phyloP scores from a whole-genome alignment of 2,329 filamentous ascomycete genomes.

The Aspergillus uvarum region DNA sequence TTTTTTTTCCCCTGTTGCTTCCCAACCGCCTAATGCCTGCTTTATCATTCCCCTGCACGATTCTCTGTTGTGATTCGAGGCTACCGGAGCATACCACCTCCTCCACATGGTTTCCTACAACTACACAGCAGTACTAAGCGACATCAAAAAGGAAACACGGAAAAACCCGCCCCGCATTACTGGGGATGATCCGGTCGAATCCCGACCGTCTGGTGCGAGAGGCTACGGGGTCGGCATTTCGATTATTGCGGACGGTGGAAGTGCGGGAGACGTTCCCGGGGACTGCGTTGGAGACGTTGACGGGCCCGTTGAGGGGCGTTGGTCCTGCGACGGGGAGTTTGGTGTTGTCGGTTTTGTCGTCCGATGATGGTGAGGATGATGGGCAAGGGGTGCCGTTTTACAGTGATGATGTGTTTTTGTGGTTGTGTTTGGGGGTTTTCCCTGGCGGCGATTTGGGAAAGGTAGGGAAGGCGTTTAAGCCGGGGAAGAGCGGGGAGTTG shows the following conservation, averaged over 20 bases:
- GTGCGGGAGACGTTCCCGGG: constrained; percentile 28
- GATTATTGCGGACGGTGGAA: neutral
- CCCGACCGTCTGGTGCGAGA: constrained; percentile 24
- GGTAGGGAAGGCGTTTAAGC: too few relatives aligned
- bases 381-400: constrained; percentile 39
- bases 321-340: constrained; percentile 46
- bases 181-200: constrained; percentile 43
- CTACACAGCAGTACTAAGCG: too few relatives aligned
- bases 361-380: constrained; percentile 14
- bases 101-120: too few relatives aligned
- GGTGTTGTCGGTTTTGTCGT: constrained; percentile 33
- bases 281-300: constrained; percentile 33
- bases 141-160: constrained; percentile 38
- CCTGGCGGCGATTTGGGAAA: too few relatives aligned
- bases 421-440: constrained; percentile 32
- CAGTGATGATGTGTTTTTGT: constrained; percentile 45
- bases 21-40: too few relatives aligned
- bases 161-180: constrained; percentile 38
- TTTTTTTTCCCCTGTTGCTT: too few relatives aligned
- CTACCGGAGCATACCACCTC: too few relatives aligned
- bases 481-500: constrained; percentile 24
- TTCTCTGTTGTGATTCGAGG: too few relatives aligned
- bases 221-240: constrained; percentile 31
- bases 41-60: too few relatives aligned
- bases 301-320: constrained; percentile 40